These are phyloP conservation scores for Rhodocollybia butyracea DNA, from an alignment of 768 basidiomycete species.

Conservation along the genomic window DNA sequence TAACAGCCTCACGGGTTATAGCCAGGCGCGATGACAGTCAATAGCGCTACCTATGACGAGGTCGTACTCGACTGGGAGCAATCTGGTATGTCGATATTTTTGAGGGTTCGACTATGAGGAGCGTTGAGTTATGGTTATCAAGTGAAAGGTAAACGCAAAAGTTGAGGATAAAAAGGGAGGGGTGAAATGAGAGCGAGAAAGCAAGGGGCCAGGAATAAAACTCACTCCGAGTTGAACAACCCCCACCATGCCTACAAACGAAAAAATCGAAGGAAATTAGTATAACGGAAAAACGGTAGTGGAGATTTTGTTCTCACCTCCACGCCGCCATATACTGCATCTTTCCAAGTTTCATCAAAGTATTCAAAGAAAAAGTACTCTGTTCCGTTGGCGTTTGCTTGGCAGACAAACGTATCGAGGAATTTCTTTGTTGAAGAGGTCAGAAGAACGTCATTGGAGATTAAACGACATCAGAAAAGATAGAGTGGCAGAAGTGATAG, in stretches of 20 bases:
- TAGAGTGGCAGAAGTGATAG: background rate
- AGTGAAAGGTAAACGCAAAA: too few relatives aligned
- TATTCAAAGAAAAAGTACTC: conserved; percentile 91
- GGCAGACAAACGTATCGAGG: conserved; percentile 84
- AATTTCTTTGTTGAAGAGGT: conserved; percentile 48
- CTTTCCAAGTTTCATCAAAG: conserved; percentile 46
- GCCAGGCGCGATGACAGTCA: too few relatives aligned
- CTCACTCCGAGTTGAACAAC: conserved; percentile 56
- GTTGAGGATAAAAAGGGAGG: too few relatives aligned
- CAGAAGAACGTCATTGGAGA: background rate
- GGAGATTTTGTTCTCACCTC: conserved; percentile 36
- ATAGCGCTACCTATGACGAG: too few relatives aligned
- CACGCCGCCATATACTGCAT: conserved; percentile 72
- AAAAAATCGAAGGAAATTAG: background rate
- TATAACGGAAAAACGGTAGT: background rate
- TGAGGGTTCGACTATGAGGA: too few relatives aligned
- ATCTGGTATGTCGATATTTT: too few relatives aligned
- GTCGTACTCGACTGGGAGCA: too few relatives aligned
- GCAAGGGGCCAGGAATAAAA: too few relatives aligned
- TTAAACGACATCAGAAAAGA: background rate
- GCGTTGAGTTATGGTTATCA: too few relatives aligned
- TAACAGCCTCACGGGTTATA: too few relatives aligned
- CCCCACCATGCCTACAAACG: conserved; percentile 45
- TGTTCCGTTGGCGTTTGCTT: conserved; percentile 77
- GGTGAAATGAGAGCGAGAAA: too few relatives aligned